Evolutionary conservation across 208 protist species (phyloP), one percentile per base, ranked within the genome.

Genomic region (Hexamita inflata): DNA sequence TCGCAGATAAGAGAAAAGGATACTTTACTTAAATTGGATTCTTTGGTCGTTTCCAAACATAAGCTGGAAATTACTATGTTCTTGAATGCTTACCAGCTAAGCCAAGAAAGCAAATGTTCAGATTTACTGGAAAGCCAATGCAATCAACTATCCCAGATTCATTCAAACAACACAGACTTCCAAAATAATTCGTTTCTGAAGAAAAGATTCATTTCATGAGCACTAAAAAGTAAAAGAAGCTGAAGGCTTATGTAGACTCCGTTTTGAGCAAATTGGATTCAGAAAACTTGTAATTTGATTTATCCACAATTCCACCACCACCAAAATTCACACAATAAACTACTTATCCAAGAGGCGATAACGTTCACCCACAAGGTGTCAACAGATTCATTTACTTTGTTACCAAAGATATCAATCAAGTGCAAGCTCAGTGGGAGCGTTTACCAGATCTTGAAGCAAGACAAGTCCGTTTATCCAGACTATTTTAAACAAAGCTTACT

Each of bases 351-450:
- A n/a, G 11, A 15, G 64, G 64, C 35, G 64, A 70, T 49, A 45
- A 45, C 9, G 64, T 70, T 11, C 64, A 70, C n/a, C 35, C 9
- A 32, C 30, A 70, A 38, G 64, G 64, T n/a, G 64, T 45, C 7
- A 70, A 70, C n/a, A 35, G 35, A 11, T 70, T 70, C 35, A 38
- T 57, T 29, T 70, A 70, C 38, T 70, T 70, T 70, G 64, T 70
- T n/a, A 70, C 64, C 4, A 45, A n/a, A 70, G 40, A 70, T 45
- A 32, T 70, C 11, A 35, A 9, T 19, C 4, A 45, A 28, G 60
- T 19, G 24, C 24, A 66, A 24, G 35, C 38, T 19, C 4, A 9
- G 15, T 70, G 64, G 64, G 35, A 32, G 2, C 64, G 40, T 57
- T n/a, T 70, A 19, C 64, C 64, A 38, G 64, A 70, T 45, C 7